A percentile compares a stretch with the other conserved stretches of the same genome.
Conservation (phyloP, 169 alveolate species). For the Plasmodium billcollinsi region DNA sequence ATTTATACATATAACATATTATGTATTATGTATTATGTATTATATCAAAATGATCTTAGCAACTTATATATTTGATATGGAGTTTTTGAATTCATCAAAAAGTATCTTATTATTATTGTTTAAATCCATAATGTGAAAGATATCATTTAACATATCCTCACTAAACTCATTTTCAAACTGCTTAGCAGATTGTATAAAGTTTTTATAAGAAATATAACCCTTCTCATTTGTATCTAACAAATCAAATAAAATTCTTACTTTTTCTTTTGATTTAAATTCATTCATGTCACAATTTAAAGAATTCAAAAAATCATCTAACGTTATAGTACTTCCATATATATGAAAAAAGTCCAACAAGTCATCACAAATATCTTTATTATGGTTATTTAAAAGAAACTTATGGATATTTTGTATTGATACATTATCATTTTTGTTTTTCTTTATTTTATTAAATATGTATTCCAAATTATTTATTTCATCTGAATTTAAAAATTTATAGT, state of each 20-base stretch:
- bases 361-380: constrained; percentile 44
- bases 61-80: constrained; percentile 44
- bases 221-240: constrained; percentile 31
- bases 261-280: constrained; percentile 67
- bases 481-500: constrained; percentile 49
- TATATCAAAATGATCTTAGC: no score
- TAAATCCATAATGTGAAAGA: constrained; percentile 49
- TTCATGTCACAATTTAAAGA: constrained; percentile 65
- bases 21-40: no score
- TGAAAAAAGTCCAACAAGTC: constrained; percentile 48
- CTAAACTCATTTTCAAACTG: constrained; percentile 64
- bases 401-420: constrained; percentile 42
- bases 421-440: constrained; percentile 37
- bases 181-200: constrained; percentile 55
- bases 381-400: constrained; percentile 33
- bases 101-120: constrained; percentile 16
- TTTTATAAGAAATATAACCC: constrained; percentile 41
- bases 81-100: constrained; percentile 62
- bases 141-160: constrained; percentile 34
- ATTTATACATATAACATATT: no score
- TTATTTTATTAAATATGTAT: constrained; percentile 58
- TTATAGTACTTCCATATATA: constrained; percentile 59
- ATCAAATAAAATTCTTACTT: constrained; percentile 36
- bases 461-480: constrained; percentile 72
- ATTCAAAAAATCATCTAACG: constrained; percentile 42